Conservation (phyloP, 2,329 filamentous ascomycete species). For the Fusarium miscanthi region DNA sequence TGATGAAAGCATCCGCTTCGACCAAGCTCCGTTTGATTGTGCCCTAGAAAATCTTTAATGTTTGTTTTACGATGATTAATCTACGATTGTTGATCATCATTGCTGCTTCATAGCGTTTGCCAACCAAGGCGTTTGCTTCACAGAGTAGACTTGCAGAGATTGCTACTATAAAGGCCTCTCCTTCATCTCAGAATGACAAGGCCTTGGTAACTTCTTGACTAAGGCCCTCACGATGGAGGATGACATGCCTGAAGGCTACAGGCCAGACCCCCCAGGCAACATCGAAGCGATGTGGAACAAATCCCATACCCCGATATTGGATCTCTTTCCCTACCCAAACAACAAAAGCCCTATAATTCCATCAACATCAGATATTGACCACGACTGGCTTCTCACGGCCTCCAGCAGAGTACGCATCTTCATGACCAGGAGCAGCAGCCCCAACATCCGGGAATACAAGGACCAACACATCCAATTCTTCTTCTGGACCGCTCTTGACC, state of each 20-base stretch:
- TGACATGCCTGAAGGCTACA: not conserved
- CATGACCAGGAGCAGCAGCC: not conserved
- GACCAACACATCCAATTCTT: slow-evolving; percentile 30
- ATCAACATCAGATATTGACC: not conserved
- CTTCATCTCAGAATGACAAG: not conserved
- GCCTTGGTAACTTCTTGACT: not conserved
- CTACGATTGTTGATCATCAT: not conserved
- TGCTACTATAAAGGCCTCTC: not conserved
- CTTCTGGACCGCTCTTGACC: slow-evolving; percentile 45
- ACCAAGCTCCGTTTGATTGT: not conserved
- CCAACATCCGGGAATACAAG: not conserved
- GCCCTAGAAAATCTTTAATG: accelerated
- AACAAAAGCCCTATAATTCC: slow-evolving; percentile 1
- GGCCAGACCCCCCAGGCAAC: not conserved
- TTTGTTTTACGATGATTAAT: not conserved
- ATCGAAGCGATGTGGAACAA: not conserved
- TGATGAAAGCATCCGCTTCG: not conserved
- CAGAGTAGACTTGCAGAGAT: not conserved
- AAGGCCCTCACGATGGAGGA: not conserved
- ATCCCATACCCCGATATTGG: not conserved
- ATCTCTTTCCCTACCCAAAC: slow-evolving; percentile 6
- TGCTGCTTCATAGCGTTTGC: not conserved
- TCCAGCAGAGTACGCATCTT: not conserved
- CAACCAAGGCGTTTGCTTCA: not conserved
- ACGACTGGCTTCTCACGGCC: slow-evolving; percentile 1